Conservation (phyloP, 768 basidiomycete genomes). For the Pleurotus sapidus region DNA sequence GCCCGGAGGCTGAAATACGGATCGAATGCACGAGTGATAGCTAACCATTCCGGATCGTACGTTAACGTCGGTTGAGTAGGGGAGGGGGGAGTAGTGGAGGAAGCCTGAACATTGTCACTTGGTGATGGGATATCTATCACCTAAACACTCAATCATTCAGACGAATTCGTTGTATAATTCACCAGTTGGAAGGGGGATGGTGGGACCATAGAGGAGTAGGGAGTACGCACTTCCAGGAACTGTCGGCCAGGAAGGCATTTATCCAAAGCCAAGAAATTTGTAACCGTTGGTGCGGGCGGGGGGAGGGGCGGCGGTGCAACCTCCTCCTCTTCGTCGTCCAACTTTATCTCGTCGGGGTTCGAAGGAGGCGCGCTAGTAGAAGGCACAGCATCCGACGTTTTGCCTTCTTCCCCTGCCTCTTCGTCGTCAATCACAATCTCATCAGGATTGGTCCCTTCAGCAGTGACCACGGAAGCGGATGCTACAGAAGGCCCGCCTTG, state of each 20-base stretch:
- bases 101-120: background rate
- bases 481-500: background rate
- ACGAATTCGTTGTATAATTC: too few species aligned
- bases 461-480: conserved; percentile 18
- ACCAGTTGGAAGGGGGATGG: background rate
- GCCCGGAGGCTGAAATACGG: conserved; percentile 62
- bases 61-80: conserved; percentile 38
- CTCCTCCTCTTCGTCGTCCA: conserved; percentile 45
- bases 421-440: conserved; percentile 46
- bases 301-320: conserved; percentile 31
- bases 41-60: conserved; percentile 93
- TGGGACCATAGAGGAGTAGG: background rate
- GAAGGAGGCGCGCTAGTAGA: background rate
- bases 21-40: conserved; percentile 85
- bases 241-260: conserved; percentile 78
- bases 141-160: conserved; percentile 19
- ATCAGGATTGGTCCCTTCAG: conserved; percentile 38
- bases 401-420: conserved; percentile 9
- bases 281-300: conserved; percentile 30
- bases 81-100: conserved; percentile 1
- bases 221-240: conserved; percentile 69
- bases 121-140: conserved; percentile 59
- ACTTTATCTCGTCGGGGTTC: conserved; percentile 52
- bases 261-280: conserved; percentile 86
- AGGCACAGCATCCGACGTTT: background rate